Percentiles rank a stretch among this genome's conserved stretches.
Evolutionary conservation across 805 yeast species (phyloP).

Genomic region (Huiozyma naganishii): DNA sequence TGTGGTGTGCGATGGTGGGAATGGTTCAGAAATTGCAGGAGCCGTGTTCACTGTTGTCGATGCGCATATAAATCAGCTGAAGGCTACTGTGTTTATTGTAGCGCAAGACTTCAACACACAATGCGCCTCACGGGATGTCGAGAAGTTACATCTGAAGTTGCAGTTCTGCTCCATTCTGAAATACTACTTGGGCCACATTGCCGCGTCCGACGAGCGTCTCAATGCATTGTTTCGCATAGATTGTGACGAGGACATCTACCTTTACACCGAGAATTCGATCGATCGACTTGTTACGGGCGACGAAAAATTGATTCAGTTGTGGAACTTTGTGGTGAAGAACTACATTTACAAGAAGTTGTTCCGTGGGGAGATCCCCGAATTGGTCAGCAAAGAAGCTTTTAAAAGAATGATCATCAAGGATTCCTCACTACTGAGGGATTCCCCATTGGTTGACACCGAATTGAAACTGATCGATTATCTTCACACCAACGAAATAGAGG

Average conservation of each 20-base stretch:
- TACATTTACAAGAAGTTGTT: constrained; percentile 18
- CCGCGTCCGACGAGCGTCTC: neutral
- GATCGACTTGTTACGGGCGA: constrained; percentile 12
- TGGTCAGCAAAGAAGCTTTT: constrained; percentile 5
- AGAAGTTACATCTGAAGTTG: neutral
- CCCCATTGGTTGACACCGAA: constrained; percentile 8
- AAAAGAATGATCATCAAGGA: constrained; percentile 11
- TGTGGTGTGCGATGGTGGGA: neutral
- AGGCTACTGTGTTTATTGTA: constrained; percentile 3
- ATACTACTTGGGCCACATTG: neutral
- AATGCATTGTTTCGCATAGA: constrained; percentile 2
- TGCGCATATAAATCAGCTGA: constrained; percentile 6
- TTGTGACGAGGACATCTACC: constrained; percentile 14
- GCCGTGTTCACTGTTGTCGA: neutral
- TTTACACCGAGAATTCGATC: constrained; percentile 12
- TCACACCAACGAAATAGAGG: constrained; percentile 8
- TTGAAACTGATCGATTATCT: constrained; percentile 12
- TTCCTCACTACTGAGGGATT: constrained; percentile 8
- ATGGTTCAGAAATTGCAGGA: neutral
- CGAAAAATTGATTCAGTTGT: constrained; percentile 7
- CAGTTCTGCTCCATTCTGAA: neutral
- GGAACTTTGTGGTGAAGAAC: constrained; percentile 17
- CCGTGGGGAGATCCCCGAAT: constrained; percentile 15
- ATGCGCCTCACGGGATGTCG: too few relatives aligned
- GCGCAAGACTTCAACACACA: neutral